These are phyloP conservation scores for Naganishia randhawae DNA, from an alignment of 768 basidiomycete genomes.

Conservation along the genomic window DNA sequence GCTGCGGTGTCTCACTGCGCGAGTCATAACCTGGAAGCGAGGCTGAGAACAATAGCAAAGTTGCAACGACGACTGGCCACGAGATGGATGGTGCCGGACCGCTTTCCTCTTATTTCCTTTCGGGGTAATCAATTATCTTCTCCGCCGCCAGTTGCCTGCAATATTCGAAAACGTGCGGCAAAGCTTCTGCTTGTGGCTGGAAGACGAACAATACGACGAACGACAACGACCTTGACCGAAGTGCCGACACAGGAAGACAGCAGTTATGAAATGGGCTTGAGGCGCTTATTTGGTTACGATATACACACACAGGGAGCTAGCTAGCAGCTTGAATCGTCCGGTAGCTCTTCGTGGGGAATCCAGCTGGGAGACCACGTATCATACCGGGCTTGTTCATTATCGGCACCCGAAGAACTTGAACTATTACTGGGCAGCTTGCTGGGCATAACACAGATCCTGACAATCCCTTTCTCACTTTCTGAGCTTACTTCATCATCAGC, in stretches of 20 bases:
- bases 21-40: background rate
- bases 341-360: too few species aligned
- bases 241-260: background rate
- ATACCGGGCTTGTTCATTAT: background rate
- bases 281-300: too few species aligned
- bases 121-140: background rate
- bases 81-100: background rate
- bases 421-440: background rate
- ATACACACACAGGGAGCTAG: too few species aligned
- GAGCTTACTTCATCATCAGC: background rate
- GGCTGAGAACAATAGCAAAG: conserved; percentile 1
- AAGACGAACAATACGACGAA: background rate
- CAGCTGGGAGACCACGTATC: too few species aligned
- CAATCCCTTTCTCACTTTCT: background rate
- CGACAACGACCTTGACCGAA: background rate
- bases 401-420: background rate
- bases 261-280: background rate
- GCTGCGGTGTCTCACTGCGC: background rate
- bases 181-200: background rate
- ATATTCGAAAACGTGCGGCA: background rate
- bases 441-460: background rate
- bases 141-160: background rate
- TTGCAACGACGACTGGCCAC: background rate
- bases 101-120: background rate
- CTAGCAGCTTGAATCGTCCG: too few species aligned